phyloP scores from a whole-genome alignment of 352 stramenopile genomes.

The Pythium myriotylum region DNA sequence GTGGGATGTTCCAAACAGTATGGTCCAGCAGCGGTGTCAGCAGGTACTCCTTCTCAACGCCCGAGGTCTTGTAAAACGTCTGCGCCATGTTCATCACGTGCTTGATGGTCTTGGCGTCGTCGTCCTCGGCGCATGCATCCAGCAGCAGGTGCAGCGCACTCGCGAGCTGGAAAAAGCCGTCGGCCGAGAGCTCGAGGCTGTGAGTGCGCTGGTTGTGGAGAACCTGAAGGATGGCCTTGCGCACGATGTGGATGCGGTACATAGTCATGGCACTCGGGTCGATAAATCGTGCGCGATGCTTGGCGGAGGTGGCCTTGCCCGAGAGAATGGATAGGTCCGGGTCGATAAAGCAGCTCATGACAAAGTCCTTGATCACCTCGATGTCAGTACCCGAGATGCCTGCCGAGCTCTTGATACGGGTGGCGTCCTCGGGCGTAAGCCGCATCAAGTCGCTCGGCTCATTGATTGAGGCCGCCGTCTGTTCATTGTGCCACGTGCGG shows the following conservation, averaged over 20 bases:
- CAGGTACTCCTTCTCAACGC: constrained; percentile 54
- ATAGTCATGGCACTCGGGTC: constrained; percentile 57
- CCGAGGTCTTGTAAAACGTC: constrained; percentile 63
- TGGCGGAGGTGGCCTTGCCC: constrained; percentile 32
- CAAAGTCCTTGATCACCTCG: constrained; percentile 86
- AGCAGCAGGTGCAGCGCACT: constrained; percentile 61
- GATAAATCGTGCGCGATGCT: constrained; percentile 71
- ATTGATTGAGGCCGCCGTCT: constrained; percentile 33
- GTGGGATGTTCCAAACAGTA: constrained; percentile 60
- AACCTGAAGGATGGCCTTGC: constrained; percentile 63
- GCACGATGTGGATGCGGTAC: constrained; percentile 73
- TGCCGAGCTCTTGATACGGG: constrained; percentile 49
- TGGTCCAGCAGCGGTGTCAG: constrained; percentile 56
- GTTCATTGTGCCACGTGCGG: constrained; percentile 66
- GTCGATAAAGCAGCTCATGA: constrained; percentile 80
- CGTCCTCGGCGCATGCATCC: constrained; percentile 58
- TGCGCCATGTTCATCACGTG: constrained; percentile 87
- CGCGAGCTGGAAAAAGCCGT: constrained; percentile 59
- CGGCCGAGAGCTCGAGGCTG: constrained; percentile 51
- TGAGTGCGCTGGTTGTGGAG: constrained; percentile 72
- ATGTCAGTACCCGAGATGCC: constrained; percentile 72
- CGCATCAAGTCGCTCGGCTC: constrained; percentile 58
- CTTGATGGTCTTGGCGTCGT: constrained; percentile 70
- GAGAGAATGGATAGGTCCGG: constrained; percentile 46
- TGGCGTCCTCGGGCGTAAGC: constrained; percentile 45